Evolutionary conservation across 805 yeast species (phyloP), one percentile per base, ranked within the genome.

Genomic region (Yarrowia sp.): DNA sequence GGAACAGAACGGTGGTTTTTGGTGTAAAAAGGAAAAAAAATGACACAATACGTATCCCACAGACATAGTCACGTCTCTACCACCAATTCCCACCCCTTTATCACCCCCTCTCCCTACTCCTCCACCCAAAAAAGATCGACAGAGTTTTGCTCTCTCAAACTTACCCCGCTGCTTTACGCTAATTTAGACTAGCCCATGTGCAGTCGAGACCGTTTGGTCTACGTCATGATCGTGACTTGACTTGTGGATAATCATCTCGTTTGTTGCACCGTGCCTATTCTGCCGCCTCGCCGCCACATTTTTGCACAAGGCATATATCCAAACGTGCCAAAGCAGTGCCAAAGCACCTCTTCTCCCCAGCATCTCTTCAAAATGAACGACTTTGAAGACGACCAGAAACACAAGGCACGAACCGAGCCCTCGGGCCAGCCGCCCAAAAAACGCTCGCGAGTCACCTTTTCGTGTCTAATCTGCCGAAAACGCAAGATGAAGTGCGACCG

Each of bases 401-500:
- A 54, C 35, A 36, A 38, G 61, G 61, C 35, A 11, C 10, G 46
- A 26, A 16, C 46, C 40, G 58, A 51, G 41, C 58, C 58, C 21
- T 51, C 58, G 40, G 58, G 58, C 58, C 61, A 54, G 38, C 63
- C 51, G 63, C 63, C 63, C 30, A 58, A 58, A 30, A 58, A 58
- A 32, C 51, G 63, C 21, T 41, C 63, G 2, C 17, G 63, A n/a
- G 51, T 58, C 40, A 58, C 63, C 21, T 58, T 58, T 33, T 58
- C 63, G 21, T 58, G 63, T 33, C 63, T 58, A 6, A 58, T 58
- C 11, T 58, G 63, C 51, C 63, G 63, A 7, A 41, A 43, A 22
- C 49, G 63, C 2, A 58, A 58, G 32, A 58, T 58, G 63, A 58
- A 58, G 41, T 58, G 63, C 41, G 63, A 58, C 51, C 63, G 63